Conservation (phyloP, 2,329 filamentous ascomycete genomes). For the Sporothrix pallida region DNA sequence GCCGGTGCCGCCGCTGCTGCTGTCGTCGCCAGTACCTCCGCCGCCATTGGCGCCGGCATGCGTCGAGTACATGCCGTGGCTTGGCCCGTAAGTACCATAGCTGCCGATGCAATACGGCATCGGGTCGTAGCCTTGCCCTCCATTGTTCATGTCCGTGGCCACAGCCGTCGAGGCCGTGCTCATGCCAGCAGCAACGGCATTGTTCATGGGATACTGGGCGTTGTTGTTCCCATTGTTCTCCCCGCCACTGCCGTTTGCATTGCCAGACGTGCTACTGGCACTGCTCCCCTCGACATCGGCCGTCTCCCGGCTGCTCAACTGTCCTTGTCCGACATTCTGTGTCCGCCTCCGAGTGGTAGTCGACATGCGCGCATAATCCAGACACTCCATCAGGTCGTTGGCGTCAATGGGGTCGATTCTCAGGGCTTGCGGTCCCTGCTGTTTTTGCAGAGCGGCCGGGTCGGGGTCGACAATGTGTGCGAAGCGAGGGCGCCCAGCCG, state of each 20-base stretch:
- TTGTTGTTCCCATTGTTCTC: not conserved
- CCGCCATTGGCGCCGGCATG: not conserved
- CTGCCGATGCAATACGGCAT: not conserved
- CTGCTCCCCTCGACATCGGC: not conserved
- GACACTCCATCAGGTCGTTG: not conserved
- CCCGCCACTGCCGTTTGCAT: not conserved
- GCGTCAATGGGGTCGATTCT: not conserved
- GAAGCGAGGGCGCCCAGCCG: not conserved
- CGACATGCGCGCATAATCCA: not conserved
- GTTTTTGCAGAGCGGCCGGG: not conserved
- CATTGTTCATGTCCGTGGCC: not conserved
- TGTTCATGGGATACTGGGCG: not conserved
- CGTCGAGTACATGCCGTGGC: conserved; percentile 8
- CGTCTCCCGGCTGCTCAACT: not conserved
- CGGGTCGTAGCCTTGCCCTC: not conserved
- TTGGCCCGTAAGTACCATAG: not conserved
- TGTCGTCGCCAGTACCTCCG: not conserved
- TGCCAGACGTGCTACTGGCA: not conserved
- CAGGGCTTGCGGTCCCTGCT: not conserved
- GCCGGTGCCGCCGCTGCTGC: not conserved
- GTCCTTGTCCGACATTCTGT: not conserved
- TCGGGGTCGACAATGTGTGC: not conserved
- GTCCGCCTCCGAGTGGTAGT: not conserved
- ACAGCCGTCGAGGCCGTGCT: not conserved
- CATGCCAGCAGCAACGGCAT: not conserved